phyloP scores from a whole-genome alignment of 108 stramenopile species.

The Nitzschia inconspicua region DNA sequence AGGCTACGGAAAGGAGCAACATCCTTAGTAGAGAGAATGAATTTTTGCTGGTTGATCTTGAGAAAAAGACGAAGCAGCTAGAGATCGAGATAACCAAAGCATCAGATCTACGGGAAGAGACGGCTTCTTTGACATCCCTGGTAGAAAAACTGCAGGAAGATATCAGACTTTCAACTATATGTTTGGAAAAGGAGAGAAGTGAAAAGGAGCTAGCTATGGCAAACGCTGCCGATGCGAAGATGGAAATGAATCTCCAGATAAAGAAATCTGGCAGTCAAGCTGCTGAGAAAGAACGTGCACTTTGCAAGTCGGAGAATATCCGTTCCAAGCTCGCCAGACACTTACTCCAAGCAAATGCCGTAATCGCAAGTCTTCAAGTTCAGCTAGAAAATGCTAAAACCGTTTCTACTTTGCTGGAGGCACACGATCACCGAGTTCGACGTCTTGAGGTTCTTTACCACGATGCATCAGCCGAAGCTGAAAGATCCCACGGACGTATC shows the following conservation, averaged over 20 bases:
- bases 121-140: neutral
- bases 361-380: neutral
- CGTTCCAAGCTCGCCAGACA: neutral
- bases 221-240: slow-evolving; percentile 7
- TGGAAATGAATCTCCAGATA: neutral
- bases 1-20: too few species aligned
- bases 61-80: slow-evolving; percentile 1
- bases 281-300: neutral
- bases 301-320: neutral
- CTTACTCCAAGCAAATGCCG: slow-evolving; percentile 1
- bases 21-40: too few species aligned
- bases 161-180: neutral
- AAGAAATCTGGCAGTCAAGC: neutral
- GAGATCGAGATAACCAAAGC: neutral
- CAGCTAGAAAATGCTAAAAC: too few species aligned
- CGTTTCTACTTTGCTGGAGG: too few species aligned
- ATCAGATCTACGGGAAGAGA: slow-evolving; percentile 2
- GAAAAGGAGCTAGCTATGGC: neutral
- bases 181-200: neutral
- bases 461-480: too few species aligned
- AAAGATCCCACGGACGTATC: too few species aligned
- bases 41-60: neutral
- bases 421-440: neutral
- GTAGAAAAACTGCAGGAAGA: neutral
- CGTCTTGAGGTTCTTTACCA: too few species aligned